Conservation (phyloP, 345 rosid species). For the Brassica cretica region DNA sequence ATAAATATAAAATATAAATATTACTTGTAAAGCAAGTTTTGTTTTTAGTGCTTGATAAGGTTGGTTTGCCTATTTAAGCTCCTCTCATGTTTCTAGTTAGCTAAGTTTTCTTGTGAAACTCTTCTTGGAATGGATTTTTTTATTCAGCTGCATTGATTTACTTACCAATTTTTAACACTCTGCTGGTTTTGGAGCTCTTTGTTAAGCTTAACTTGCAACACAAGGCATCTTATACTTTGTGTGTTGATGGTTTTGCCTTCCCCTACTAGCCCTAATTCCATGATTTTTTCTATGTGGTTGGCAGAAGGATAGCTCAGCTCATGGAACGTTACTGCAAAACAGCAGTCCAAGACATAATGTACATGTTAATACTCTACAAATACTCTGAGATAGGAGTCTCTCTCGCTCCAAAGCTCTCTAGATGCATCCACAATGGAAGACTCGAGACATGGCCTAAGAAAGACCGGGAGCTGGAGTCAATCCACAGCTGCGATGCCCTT, state of each 20-base stretch:
- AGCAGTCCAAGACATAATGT: slow-evolving; percentile 88
- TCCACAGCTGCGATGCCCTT: slow-evolving; percentile 61
- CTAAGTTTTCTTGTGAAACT: background rate
- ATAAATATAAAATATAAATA: no score
- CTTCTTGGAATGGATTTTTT: background rate
- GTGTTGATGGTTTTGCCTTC: background rate
- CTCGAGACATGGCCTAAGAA: slow-evolving; percentile 87
- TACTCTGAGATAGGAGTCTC: slow-evolving; percentile 85
- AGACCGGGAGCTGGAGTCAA: slow-evolving; percentile 93
- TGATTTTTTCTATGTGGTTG: slow-evolving; percentile 8
- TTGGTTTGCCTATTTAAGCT: background rate
- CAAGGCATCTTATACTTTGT: background rate
- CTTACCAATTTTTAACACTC: background rate
- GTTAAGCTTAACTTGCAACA: background rate
- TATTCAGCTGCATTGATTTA: background rate
- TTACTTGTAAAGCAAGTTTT: background rate
- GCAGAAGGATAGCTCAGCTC: slow-evolving; percentile 79
- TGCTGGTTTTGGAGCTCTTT: background rate
- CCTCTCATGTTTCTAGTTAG: background rate
- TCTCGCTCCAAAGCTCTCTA: slow-evolving; percentile 80
- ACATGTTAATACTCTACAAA: slow-evolving; percentile 72
- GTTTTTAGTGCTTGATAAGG: background rate
- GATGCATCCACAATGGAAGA: slow-evolving; percentile 73
- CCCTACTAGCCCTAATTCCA: background rate
- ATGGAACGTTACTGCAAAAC: slow-evolving; percentile 62